Percentiles rank a stretch among this genome's conserved stretches.
Evolutionary conservation across 768 basidiomycete species (phyloP).

Genomic region (Lentinus tigrinus): DNA sequence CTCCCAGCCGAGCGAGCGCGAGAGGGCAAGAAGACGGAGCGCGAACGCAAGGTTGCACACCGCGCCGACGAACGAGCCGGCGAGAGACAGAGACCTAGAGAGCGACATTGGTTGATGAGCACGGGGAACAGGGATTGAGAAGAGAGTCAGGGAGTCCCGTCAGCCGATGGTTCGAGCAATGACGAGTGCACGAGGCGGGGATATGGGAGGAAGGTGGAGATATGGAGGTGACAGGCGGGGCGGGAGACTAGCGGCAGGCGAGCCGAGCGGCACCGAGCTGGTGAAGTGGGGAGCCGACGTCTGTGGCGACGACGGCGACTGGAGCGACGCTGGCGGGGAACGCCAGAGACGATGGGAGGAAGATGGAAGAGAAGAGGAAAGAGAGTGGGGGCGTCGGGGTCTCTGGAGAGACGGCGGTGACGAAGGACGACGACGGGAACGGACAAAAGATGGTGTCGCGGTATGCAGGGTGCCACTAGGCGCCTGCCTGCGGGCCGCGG

Average conservation of each 20-base stretch:
- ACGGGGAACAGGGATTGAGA: neutral
- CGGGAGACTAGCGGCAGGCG: neutral
- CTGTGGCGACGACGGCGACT: neutral
- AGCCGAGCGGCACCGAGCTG: neutral
- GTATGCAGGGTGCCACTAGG: too few species aligned
- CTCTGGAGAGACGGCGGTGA: neutral
- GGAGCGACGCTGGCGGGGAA: neutral
- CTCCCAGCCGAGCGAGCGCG: slow-evolving; percentile 46
- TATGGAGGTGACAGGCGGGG: slow-evolving; percentile 8
- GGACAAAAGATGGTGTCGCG: neutral
- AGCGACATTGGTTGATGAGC: slow-evolving; percentile 19
- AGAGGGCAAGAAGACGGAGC: slow-evolving; percentile 39
- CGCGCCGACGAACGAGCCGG: slow-evolving; percentile 39
- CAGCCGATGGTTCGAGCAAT: neutral
- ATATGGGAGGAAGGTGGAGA: neutral
- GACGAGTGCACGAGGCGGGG: neutral
- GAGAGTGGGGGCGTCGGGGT: neutral
- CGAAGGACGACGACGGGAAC: neutral
- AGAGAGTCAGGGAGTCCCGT: neutral
- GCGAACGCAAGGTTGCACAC: slow-evolving; percentile 41
- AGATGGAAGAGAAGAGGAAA: neutral
- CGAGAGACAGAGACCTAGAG: slow-evolving; percentile 37
- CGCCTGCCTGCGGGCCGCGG: too few species aligned
- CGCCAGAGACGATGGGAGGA: neutral
- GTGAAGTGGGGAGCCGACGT: neutral